Evolutionary conservation across 192 early-diverging fungal species (phyloP).

Genomic region (Entrophospora sp.): DNA sequence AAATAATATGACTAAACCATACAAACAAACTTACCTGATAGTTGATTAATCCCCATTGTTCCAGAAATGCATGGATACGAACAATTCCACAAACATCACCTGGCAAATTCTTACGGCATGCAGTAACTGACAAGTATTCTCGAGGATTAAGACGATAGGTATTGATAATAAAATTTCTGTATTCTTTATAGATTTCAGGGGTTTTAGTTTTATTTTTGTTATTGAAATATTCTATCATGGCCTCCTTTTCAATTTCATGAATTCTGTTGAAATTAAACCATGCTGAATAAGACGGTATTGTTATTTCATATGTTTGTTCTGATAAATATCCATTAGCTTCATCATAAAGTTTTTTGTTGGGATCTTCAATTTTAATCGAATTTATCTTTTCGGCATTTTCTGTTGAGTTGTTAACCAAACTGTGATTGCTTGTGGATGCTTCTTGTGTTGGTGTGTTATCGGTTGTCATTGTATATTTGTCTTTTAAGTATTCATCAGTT

Average conservation of each 20-base stretch:
- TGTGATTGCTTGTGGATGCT: too few species aligned
- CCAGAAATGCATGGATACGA: slow-evolving; percentile 94
- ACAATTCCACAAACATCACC: slow-evolving; percentile 99
- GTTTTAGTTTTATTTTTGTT: slow-evolving; percentile 88
- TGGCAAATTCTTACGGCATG: slow-evolving; percentile 89
- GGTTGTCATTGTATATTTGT: too few species aligned
- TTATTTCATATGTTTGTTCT: slow-evolving; percentile 62
- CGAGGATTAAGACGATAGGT: slow-evolving; percentile 90
- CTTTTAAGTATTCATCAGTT: too few species aligned
- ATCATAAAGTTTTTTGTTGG: slow-evolving; percentile 38
- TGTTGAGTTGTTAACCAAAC: too few species aligned
- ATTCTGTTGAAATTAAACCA: slow-evolving; percentile 83
- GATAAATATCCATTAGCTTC: slow-evolving; percentile 59
- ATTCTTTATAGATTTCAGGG: slow-evolving; percentile 85
- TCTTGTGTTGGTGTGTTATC: too few species aligned
- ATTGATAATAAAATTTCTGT: slow-evolving; percentile 98
- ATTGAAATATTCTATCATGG: slow-evolving; percentile 95
- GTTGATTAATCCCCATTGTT: slow-evolving; percentile 99
- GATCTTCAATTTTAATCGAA: slow-evolving; percentile 19
- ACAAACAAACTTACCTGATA: slow-evolving; percentile 67
- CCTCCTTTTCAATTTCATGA: slow-evolving; percentile 79
- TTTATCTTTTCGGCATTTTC: too few species aligned
- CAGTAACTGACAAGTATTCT: slow-evolving; percentile 97
- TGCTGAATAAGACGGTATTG: slow-evolving; percentile 78
- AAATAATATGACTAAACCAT: not conserved